Evolutionary conservation across 2,329 filamentous ascomycete genomes (phyloP), one percentile per base, ranked within the genome.

Genomic region (Cladosporium sp.): DNA sequence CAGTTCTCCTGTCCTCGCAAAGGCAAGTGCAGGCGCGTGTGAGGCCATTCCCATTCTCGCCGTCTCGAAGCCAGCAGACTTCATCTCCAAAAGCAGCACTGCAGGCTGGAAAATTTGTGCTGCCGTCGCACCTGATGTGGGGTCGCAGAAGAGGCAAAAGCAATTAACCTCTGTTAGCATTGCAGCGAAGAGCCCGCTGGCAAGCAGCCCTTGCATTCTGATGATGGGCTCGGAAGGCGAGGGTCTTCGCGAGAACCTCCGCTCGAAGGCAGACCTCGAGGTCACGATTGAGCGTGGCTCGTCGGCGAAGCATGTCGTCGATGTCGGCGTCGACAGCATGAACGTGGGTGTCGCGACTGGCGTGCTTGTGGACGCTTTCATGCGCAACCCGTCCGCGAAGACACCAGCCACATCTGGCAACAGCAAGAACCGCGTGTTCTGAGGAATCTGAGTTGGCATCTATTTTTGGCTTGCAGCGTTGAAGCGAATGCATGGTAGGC

Each of bases 291-390:
- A 69, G 58, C 65, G 67, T 12, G 69, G 68, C 16, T 57, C 14
- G 35, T 66, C 59, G 44, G 53, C 46, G 8, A 64, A 56, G 21
- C 60, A 63, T 16, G 65, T 53, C 74, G 68, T 81, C 72, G 75
- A 85, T 73, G 76, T 88, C 70, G 75, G 84, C 1, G 88, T 99
- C 2, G 94, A 98, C 78, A 97, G 93, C 77, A 80, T 99, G 76
- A 98, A 99, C 75, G 95, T 98, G 46, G 92, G 91, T 74, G 93
- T 96, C 23, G 94, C 95, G 1, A 88, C 91, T 7, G 92, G 88
- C 0, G 80, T 98, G 58, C 79, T 98, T 60, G 89, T 89, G 68
- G 85, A 89, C 69, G 82, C 89, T 0, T 92, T 95, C 73, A 60
- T 75, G 66, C 65, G 72, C 16, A 14, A 63, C 18, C 50, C 61